phyloP scores from a whole-genome alignment of 1,284 basidiomycete species.

The Puccinia hordei region DNA sequence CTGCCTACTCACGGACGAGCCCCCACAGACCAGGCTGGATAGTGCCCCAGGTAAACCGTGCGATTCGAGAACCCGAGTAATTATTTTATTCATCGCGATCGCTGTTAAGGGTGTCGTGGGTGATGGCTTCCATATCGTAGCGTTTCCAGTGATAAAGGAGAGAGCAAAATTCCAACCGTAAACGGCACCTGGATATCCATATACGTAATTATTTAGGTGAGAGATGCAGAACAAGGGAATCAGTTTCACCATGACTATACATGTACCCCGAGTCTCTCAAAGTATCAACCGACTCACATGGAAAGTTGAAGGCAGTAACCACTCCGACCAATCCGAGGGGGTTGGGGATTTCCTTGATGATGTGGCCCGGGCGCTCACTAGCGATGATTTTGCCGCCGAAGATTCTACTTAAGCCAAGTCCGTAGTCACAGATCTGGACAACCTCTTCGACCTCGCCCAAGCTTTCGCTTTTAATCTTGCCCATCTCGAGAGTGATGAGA shows the following conservation, averaged over 20 bases:
- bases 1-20: conserved; percentile 75
- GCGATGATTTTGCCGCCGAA: conserved; percentile 55
- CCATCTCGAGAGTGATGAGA: conserved; percentile 74
- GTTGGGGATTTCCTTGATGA: conserved; percentile 63
- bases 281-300: conserved; percentile 18
- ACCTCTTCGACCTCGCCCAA: conserved; percentile 92
- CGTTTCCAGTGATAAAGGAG: conserved; percentile 85
- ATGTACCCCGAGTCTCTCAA: background rate
- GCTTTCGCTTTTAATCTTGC: conserved; percentile 87
- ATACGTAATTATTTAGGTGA: conserved; percentile 11
- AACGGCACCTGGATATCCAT: conserved; percentile 52
- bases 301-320: conserved; percentile 53
- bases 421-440: conserved; percentile 81
- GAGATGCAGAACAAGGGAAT: conserved; percentile 63
- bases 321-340: conserved; percentile 90
- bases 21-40: conserved; percentile 79
- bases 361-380: conserved; percentile 55
- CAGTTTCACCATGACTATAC: conserved; percentile 84
- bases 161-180: conserved; percentile 79
- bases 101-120: conserved; percentile 83
- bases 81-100: conserved; percentile 82
- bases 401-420: conserved; percentile 67
- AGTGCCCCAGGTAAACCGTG: conserved; percentile 81
- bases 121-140: conserved; percentile 92
- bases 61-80: conserved; percentile 75